Evolutionary conservation across 305 asterid species (phyloP).

Genomic region (Striga hermonthica): DNA sequence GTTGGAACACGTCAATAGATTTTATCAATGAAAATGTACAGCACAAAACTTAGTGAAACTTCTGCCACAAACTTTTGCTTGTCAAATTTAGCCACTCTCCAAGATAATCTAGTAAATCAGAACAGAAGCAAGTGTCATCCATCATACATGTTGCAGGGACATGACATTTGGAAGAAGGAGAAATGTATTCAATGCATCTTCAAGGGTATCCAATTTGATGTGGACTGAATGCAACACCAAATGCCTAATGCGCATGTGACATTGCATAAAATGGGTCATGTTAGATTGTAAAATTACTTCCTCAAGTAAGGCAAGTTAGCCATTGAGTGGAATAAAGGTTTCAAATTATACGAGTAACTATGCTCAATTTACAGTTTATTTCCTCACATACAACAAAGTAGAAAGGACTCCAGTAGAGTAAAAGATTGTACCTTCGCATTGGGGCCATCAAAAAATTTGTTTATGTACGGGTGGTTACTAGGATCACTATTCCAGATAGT

Average conservation of each 20-base stretch:
- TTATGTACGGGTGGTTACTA: slow-evolving; percentile 45
- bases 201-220: slow-evolving; percentile 3
- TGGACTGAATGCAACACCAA: slow-evolving; percentile 2
- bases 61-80: neutral
- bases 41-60: no score
- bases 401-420: slow-evolving; percentile 6
- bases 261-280: neutral
- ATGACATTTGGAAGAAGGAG: neutral
- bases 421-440: slow-evolving; percentile 55
- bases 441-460: slow-evolving; percentile 53
- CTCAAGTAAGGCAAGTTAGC: neutral
- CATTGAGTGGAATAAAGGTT: no score
- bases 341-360: no score
- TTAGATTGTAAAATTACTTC: slow-evolving; percentile 1
- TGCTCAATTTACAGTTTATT: neutral
- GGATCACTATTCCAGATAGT: slow-evolving; percentile 59
- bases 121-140: neutral
- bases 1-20: no score
- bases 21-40: no score
- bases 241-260: neutral
- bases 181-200: neutral
- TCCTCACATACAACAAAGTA: neutral
- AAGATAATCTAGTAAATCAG: neutral
- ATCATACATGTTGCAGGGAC: slow-evolving; percentile 10
- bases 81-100: slow-evolving; percentile 15